Evolutionary conservation across 805 yeast species (phyloP), one percentile per base, ranked within the genome.

Genomic region (Kazachstania psychrophila): DNA sequence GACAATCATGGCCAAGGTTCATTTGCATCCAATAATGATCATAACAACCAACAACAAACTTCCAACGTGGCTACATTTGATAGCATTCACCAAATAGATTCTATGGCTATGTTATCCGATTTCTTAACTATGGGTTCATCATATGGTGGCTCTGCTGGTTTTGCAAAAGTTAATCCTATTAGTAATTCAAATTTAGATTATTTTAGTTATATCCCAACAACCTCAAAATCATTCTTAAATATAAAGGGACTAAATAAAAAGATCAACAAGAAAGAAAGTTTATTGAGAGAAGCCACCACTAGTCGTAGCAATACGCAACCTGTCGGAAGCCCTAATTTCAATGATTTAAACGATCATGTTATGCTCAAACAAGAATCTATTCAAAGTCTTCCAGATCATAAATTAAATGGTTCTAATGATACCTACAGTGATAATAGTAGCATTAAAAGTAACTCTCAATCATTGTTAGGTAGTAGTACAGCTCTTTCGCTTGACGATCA

Each of bases 131-230:
- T 62, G 50, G 65, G 69, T 22, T 54, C 63, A 16, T 60, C 64
- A 11, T 61, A 61, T 16, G 69, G 68, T 31, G 70, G 70, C 30
- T 41, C 45, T 8, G 67, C 68, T 10, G 70, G 69, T 1, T 66
- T 58, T 40, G 53, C 48, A 4, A 38, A 44, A 28, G 40, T 38
- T 10, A 43, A 42, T 26, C 16, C 44, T 23, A 19, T 30, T 3
- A 44, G 53, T 23, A 58, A 56, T 36, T 56, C 60, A 7, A 64
- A 59, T 39, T 48, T 61, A 25, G 51, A 56, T 19, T 61, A 61
- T 34, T 45, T 64, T 36, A 62, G 60, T 44, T 49, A 62, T 30
- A 49, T 51, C 23, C 29, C 37, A 13, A n/a, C 39, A 10, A 13
- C 9, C 5, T 19, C 39, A 13, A 31, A 31, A 28, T 37, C 38